phyloP scores from a whole-genome alignment of 2,329 filamentous ascomycete genomes.

The Claviceps sp. region DNA sequence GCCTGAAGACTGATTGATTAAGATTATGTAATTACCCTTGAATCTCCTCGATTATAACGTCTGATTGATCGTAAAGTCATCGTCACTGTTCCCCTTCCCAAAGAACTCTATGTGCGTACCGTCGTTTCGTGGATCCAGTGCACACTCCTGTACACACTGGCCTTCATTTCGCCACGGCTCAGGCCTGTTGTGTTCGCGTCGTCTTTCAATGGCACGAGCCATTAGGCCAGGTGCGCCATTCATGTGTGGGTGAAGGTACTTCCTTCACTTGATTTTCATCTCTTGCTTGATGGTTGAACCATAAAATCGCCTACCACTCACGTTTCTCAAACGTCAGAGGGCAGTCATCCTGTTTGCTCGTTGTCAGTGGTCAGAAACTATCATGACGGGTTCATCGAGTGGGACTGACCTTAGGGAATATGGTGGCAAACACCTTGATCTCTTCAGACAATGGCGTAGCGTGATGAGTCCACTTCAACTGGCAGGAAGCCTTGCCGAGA shows the following conservation, averaged over 20 bases:
- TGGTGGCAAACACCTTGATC: conserved; percentile 96
- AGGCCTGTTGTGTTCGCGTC: not conserved
- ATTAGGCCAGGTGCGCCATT: not conserved
- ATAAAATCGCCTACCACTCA: conserved; percentile 24
- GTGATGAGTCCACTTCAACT: conserved; percentile 82
- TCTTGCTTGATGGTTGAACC: not conserved
- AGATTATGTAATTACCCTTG: conserved; percentile 1
- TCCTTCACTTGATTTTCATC: not conserved
- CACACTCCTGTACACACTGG: not conserved
- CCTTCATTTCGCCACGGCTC: not conserved
- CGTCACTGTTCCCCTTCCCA: conserved; percentile 1
- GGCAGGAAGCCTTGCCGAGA: conserved; percentile 78
- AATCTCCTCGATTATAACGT: not conserved
- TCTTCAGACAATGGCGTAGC: conserved; percentile 74
- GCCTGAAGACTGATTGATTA: conserved; percentile 2
- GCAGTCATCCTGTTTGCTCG: conserved; percentile 56
- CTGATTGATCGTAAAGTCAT: not conserved
- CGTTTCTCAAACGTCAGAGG: conserved; percentile 56
- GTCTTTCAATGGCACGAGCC: not conserved
- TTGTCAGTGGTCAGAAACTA: not conserved
- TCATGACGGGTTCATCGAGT: not conserved
- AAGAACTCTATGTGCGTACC: conserved; percentile 3
- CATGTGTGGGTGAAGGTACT: not conserved
- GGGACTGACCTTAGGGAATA: conserved; percentile 77
- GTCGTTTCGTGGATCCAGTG: conserved; percentile 2